Conservation (phyloP, 768 basidiomycete species). For the Boletus rubroflammeus region DNA sequence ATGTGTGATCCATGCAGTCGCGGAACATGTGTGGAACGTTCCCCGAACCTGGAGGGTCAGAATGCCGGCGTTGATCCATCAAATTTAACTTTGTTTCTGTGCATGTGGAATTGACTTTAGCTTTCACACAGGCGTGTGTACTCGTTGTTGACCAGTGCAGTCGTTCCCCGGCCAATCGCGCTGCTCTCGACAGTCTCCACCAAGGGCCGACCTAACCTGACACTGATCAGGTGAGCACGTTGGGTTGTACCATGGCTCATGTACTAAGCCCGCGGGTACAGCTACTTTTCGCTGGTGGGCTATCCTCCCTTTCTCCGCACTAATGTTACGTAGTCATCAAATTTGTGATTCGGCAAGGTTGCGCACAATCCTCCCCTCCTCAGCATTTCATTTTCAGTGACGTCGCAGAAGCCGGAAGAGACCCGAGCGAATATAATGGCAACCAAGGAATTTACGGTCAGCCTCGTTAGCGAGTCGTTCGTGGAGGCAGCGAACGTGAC, state of each 20-base stretch:
- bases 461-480: conserved; percentile 67
- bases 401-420: conserved; percentile 49
- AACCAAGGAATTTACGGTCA: conserved; percentile 68
- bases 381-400: conserved; percentile 54
- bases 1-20: conserved; percentile 8
- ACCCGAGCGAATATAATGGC: conserved; percentile 61
- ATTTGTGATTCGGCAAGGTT: conserved; percentile 31
- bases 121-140: conserved; percentile 36
- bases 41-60: neutral
- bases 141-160: conserved; percentile 51
- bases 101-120: conserved; percentile 23
- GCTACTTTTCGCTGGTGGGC: conserved; percentile 62
- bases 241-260: neutral
- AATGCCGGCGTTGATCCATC: conserved; percentile 5
- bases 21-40: conserved; percentile 1
- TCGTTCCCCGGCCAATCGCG: conserved; percentile 59
- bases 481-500: conserved; percentile 53
- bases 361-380: conserved; percentile 65
- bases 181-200: conserved; percentile 59
- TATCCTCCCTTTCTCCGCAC: conserved; percentile 13
- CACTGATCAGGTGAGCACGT: conserved; percentile 56
- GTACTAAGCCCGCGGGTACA: conserved; percentile 18
- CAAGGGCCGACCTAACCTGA: conserved; percentile 54
- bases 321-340: conserved; percentile 8
- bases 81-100: conserved; percentile 15